phyloP scores from a whole-genome alignment of 768 basidiomycete species.

The Neoboletus subvelutipes region DNA sequence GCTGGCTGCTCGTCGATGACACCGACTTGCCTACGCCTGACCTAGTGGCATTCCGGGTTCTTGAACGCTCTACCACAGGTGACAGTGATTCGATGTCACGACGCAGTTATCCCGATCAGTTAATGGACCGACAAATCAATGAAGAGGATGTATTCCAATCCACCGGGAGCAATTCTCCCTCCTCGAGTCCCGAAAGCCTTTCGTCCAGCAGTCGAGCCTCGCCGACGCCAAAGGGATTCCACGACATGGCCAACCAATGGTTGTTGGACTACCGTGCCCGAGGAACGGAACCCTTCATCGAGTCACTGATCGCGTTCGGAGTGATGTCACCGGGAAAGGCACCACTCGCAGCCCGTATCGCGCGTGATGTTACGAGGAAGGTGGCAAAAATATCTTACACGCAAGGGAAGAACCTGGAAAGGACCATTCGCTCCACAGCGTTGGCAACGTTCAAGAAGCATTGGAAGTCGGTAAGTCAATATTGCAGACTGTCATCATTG shows the following conservation, averaged over 20 bases:
- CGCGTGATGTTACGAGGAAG: constrained; percentile 3
- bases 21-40: constrained; percentile 1
- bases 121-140: background rate
- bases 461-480: constrained; percentile 19
- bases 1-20: constrained; percentile 2
- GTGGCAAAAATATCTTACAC: constrained; percentile 5
- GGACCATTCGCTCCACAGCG: constrained; percentile 11
- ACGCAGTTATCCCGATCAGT: background rate
- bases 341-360: constrained; percentile 19
- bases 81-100: background rate
- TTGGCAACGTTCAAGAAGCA: constrained; percentile 15
- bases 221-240: constrained; percentile 11
- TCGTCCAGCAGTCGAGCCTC: constrained; percentile 1
- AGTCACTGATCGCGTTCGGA: constrained; percentile 19
- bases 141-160: constrained; percentile 1
- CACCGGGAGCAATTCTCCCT: background rate
- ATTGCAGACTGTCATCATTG: background rate
- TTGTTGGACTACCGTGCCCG: constrained; percentile 20
- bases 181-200: constrained; percentile 14
- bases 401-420: constrained; percentile 14
- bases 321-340: constrained; percentile 9
- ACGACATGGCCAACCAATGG: constrained; percentile 19
- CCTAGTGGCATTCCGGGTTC: background rate
- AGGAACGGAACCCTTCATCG: constrained; percentile 14
- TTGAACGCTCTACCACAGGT: background rate